These are phyloP conservation scores for Phytopythium aichiense DNA, from an alignment of 352 stramenopile species.

Conservation along the genomic window DNA sequence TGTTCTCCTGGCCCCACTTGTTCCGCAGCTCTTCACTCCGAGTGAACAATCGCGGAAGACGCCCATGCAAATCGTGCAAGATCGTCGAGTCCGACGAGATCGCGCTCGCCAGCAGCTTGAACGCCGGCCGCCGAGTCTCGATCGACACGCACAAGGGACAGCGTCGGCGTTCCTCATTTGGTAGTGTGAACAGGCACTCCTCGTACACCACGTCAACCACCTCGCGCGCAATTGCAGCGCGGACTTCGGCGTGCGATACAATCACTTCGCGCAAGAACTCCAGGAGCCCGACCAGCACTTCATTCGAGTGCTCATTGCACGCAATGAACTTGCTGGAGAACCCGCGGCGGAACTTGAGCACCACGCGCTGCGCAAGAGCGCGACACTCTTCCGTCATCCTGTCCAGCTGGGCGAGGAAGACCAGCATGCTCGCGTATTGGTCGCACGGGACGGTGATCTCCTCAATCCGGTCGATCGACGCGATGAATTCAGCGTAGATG, in stretches of 20 bases:
- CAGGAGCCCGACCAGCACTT: conserved; percentile 72
- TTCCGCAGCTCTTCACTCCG: conserved; percentile 50
- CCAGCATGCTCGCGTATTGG: conserved; percentile 69
- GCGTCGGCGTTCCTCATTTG: conserved; percentile 53
- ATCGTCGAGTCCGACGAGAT: conserved; percentile 67
- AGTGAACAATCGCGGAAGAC: conserved; percentile 59
- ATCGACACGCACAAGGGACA: conserved; percentile 71
- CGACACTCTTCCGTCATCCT: conserved; percentile 40
- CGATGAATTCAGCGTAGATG: conserved; percentile 67
- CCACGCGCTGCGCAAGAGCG: conserved; percentile 42
- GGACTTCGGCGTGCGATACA: conserved; percentile 42
- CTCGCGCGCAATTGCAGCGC: conserved; percentile 46
- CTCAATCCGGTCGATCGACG: conserved; percentile 63
- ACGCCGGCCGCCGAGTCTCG: conserved; percentile 75
- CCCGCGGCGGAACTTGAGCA: conserved; percentile 56
- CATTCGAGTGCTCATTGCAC: conserved; percentile 58
- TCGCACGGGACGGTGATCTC: conserved; percentile 53
- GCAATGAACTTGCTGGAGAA: conserved; percentile 82
- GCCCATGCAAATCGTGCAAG: conserved; percentile 51
- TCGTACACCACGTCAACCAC: conserved; percentile 84
- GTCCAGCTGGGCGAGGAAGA: conserved; percentile 65
- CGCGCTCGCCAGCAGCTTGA: conserved; percentile 74
- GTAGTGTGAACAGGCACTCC: conserved; percentile 79
- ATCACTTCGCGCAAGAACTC: conserved; percentile 78
- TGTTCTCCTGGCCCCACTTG: conserved; percentile 84